phyloP scores from a whole-genome alignment of 164 flowering plant species.

The Nymphaea thermarum region DNA sequence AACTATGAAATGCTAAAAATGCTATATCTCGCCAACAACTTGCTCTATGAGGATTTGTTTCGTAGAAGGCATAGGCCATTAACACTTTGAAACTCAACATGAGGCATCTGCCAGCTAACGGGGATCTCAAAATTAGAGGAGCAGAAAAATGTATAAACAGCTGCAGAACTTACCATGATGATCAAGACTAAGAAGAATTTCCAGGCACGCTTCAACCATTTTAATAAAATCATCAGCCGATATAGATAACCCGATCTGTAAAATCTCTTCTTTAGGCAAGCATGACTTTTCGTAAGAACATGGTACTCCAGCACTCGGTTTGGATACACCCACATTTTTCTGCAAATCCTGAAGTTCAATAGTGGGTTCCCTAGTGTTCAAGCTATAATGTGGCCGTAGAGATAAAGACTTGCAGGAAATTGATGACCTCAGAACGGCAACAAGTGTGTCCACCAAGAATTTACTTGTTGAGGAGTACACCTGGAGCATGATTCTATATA shows the following conservation, averaged over 20 bases:
- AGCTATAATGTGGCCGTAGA: neutral
- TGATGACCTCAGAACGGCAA: constrained; percentile 36
- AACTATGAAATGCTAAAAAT: no score
- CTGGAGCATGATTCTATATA: constrained; percentile 18
- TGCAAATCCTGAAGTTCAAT: neutral
- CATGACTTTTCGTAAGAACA: neutral
- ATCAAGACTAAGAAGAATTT: constrained; percentile 26
- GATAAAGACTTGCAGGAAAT: constrained; percentile 27
- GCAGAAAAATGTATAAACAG: no score
- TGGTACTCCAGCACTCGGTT: neutral
- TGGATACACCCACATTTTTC: neutral
- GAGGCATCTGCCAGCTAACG: no score
- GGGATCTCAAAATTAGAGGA: no score
- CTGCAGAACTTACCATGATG: constrained; percentile 21
- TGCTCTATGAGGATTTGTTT: no score
- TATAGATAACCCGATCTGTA: constrained; percentile 46
- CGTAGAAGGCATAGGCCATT: no score
- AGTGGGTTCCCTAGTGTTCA: neutral
- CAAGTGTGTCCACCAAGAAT: constrained; percentile 29
- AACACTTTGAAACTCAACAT: no score
- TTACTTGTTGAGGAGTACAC: constrained; percentile 29
- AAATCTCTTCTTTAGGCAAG: constrained; percentile 21
- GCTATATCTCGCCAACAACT: no score
- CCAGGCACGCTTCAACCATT: constrained; percentile 24
- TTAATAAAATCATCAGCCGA: constrained; percentile 18